Conservation (phyloP, 192 early-diverging fungal species). For the Kappamyces sp. region DNA sequence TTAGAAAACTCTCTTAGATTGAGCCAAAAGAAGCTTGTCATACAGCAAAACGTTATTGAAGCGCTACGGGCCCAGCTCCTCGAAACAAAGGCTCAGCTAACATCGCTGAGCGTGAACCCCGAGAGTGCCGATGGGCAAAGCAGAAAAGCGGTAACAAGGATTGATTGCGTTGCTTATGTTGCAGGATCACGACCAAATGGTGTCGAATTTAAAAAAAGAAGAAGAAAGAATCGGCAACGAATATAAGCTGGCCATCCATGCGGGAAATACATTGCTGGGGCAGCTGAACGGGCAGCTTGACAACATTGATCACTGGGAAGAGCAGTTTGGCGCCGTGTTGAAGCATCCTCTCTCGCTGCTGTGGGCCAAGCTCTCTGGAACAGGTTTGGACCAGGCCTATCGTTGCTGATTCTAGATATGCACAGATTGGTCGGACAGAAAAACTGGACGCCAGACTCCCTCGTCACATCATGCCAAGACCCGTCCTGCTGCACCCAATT, state of each 20-base stretch:
- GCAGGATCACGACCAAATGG: background rate
- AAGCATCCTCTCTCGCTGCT: too few species aligned
- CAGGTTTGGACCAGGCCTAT: constrained; percentile 10
- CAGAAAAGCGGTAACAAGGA: background rate
- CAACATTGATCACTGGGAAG: too few species aligned
- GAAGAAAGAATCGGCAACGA: constrained; percentile 1
- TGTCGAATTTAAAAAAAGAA: background rate
- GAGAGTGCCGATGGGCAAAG: background rate
- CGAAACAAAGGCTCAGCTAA: background rate
- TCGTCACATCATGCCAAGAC: background rate
- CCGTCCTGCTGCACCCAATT: background rate
- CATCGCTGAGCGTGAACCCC: background rate
- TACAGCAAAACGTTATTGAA: constrained; percentile 7
- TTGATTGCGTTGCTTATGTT: background rate
- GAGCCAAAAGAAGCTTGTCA: constrained; percentile 9
- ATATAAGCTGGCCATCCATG: background rate
- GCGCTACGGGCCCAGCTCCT: constrained; percentile 7
- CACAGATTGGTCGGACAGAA: constrained; percentile 6
- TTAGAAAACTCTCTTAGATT: too few species aligned
- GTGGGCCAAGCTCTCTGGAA: too few species aligned
- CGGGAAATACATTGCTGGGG: background rate
- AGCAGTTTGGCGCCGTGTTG: too few species aligned
- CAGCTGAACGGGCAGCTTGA: constrained; percentile 2
- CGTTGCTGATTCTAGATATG: constrained; percentile 1
- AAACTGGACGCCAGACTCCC: constrained; percentile 7